Conservation (phyloP, 768 basidiomycete species). For the Suillus spraguei region DNA sequence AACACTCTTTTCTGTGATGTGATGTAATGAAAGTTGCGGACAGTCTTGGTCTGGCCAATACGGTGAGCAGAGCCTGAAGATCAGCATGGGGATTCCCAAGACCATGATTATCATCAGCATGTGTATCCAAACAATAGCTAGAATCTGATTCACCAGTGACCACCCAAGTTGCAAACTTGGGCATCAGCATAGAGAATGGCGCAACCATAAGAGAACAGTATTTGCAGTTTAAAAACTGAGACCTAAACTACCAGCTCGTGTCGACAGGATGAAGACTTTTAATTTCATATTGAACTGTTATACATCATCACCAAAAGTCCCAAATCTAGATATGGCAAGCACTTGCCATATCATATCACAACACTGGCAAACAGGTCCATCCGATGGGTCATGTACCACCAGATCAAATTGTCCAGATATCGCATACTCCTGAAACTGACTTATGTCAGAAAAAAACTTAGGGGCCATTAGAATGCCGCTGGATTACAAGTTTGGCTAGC, state of each 20-base stretch:
- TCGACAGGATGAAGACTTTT: slow-evolving; percentile 91
- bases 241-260: slow-evolving; percentile 90
- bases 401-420: too few species aligned
- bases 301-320: too few species aligned
- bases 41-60: slow-evolving; percentile 98
- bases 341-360: too few species aligned
- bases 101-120: slow-evolving; percentile 11
- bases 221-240: slow-evolving; percentile 96
- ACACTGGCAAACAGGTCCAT: too few species aligned
- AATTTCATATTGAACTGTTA: slow-evolving; percentile 85
- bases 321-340: too few species aligned
- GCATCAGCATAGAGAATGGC: slow-evolving; percentile 16
- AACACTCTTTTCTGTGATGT: slow-evolving; percentile 97
- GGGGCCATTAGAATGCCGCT: too few species aligned
- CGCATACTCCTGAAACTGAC: too few species aligned
- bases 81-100: slow-evolving; percentile 96
- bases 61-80: slow-evolving; percentile 98
- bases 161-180: slow-evolving; percentile 61
- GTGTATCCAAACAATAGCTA: neutral
- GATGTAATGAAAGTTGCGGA: slow-evolving; percentile 94
- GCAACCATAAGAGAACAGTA: slow-evolving; percentile 53
- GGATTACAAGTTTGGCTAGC: too few species aligned
- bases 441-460: too few species aligned
- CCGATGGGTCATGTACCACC: too few species aligned
- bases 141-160: slow-evolving; percentile 55